Conservation (phyloP, 192 early-diverging fungal genomes). For the Backusella tarrabulga region DNA sequence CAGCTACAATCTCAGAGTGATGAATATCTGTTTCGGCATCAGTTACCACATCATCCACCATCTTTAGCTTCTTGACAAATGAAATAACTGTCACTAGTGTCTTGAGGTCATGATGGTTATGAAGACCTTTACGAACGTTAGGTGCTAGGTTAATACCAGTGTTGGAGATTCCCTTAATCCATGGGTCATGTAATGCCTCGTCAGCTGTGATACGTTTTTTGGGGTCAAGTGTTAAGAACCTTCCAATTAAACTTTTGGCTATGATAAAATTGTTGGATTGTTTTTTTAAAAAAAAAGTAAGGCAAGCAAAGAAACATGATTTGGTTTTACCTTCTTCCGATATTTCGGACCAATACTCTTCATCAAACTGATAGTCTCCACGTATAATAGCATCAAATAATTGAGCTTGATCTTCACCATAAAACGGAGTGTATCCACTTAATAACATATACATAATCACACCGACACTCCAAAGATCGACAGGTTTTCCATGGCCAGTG, state of each 20-base stretch:
- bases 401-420: constrained; percentile 51
- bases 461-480: constrained; percentile 76
- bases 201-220: constrained; percentile 70
- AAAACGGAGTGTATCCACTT: constrained; percentile 73
- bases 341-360: constrained; percentile 75
- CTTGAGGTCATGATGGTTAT: not conserved
- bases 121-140: constrained; percentile 16
- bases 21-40: not conserved
- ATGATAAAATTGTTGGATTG: constrained; percentile 11
- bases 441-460: constrained; percentile 74
- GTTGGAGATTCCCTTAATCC: constrained; percentile 61
- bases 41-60: not conserved
- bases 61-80: not conserved
- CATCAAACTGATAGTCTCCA: constrained; percentile 63
- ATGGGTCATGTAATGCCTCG: constrained; percentile 81
- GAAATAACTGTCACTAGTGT: constrained; percentile 9
- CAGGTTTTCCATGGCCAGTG: constrained; percentile 61
- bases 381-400: constrained; percentile 65
- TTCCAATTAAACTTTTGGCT: constrained; percentile 73
- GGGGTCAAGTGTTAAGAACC: constrained; percentile 63
- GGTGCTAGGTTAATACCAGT: not conserved
- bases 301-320: not conserved
- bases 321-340: constrained; percentile 54
- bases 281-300: not conserved
- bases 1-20: not conserved